A percentile compares a stretch with the other conserved stretches of the same genome.
Conservation (phyloP, 345 rosid genomes). For the Eutrema yunnanense region DNA sequence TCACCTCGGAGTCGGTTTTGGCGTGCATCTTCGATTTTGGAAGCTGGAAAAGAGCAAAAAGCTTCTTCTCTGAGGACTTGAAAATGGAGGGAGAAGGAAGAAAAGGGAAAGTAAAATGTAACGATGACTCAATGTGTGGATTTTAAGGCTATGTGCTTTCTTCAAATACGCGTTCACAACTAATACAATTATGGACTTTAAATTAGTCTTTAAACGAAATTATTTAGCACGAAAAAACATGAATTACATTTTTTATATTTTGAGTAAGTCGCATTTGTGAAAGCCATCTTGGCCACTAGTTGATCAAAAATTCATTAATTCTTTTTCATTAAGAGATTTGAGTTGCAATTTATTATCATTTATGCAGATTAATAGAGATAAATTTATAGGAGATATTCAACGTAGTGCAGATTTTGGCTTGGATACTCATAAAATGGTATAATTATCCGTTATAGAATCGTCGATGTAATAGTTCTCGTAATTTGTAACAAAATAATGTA, state of each 20-base stretch:
- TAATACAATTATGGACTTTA: not conserved
- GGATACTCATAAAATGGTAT: too few species aligned
- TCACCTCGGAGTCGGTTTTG: conserved; percentile 98
- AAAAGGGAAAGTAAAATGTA: not conserved
- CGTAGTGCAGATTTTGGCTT: too few species aligned
- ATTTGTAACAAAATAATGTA: too few species aligned
- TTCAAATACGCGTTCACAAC: not conserved
- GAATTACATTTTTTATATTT: not conserved
- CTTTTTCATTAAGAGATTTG: too few species aligned
- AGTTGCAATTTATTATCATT: too few species aligned
- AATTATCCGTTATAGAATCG: too few species aligned
- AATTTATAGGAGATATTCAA: too few species aligned
- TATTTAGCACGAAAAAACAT: not conserved
- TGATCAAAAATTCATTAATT: too few species aligned
- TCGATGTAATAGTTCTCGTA: too few species aligned
- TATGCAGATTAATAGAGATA: too few species aligned
- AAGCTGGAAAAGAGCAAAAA: not conserved
- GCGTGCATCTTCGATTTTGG: conserved; percentile 58
- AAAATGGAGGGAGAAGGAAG: conserved; percentile 6
- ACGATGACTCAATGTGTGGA: not conserved
- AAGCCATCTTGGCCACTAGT: too few species aligned
- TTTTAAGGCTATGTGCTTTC: not conserved
- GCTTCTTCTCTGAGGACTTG: not conserved
- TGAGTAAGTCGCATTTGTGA: too few species aligned
- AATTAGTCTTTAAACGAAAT: not conserved